Evolutionary conservation across 164 flowering plant genomes (phyloP), one percentile per base, ranked within the genome.

Genomic region (Hamamelis virginiana): DNA sequence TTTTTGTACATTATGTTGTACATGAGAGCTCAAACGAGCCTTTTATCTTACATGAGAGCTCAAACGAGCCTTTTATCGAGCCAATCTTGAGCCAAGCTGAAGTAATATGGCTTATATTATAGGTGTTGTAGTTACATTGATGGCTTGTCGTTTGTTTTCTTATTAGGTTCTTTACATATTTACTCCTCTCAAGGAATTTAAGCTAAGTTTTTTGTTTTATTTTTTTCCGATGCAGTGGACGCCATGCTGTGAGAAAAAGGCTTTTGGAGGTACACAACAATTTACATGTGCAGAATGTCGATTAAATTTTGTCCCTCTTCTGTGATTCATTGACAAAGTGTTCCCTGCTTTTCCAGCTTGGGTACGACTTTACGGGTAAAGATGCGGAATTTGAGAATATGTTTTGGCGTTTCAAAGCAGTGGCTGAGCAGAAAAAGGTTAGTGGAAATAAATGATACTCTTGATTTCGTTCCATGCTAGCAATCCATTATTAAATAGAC

Each of bases 351-450:
- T 66, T 74, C 55, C 87, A 96, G 99, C 90, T 93, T 62, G 98
- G 99, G 57, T 91, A 87, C 81, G 84, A 84, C 38, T 75, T 96
- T 68, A 85, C 80, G 62, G 90, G 80, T 60, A 88, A 84, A 69
- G 88, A n/a, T n/a, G n/a, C n/a, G n/a, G n/a, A 90, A 61, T 86
- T 95, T 75, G 89, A 86, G 60, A 91, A 78, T 70, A 78, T 95
- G 59, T 95, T 95, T 74, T 85, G 92, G 92, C 94, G 90, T 48
- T 95, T 93, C 83, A 96, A 96, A 83, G 80, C 89, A 48, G 89
- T 93, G 18, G 97, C 99, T 63, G 99, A 94, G 74, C 83, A 84
- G 67, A 96, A 96, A 77, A 96, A 96, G 97, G 99, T 90, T 18
- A 66, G 69, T 41, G 21, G 5, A 19, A 69, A 19, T n/a, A 15